phyloP scores from a whole-genome alignment of 768 basidiomycete genomes.

The Lentinula aciculospora region DNA sequence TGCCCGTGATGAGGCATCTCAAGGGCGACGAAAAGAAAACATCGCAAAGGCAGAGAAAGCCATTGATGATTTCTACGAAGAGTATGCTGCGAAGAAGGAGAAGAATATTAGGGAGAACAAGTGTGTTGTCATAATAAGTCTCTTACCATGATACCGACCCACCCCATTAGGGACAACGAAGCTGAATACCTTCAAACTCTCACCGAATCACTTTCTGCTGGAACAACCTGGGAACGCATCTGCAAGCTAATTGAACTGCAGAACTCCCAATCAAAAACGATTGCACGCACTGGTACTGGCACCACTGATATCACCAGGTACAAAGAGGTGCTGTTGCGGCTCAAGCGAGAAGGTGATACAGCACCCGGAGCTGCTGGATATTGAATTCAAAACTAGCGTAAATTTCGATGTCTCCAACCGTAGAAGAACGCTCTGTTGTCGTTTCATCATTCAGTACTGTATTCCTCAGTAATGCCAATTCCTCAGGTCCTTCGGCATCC shows the following conservation, averaged over 20 bases:
- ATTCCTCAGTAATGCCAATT: too few species aligned
- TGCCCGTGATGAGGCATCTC: conserved; percentile 76
- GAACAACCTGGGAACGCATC: conserved; percentile 97
- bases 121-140: conserved; percentile 47
- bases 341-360: conserved; percentile 85
- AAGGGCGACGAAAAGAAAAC: conserved; percentile 73
- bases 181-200: conserved; percentile 70
- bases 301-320: conserved; percentile 87
- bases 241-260: conserved; percentile 80
- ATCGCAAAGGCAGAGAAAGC: conserved; percentile 78
- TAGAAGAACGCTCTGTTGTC: background rate
- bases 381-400: conserved; percentile 29
- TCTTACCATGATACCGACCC: background rate
- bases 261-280: conserved; percentile 96
- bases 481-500: too few species aligned
- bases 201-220: conserved; percentile 71
- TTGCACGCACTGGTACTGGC: conserved; percentile 78
- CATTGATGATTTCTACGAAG: conserved; percentile 89
- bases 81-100: conserved; percentile 86
- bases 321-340: conserved; percentile 86
- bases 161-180: conserved; percentile 72
- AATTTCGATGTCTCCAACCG: background rate
- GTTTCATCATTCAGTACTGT: too few species aligned
- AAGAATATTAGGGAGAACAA: conserved; percentile 92
- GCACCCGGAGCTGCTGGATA: conserved; percentile 95